Conservation (phyloP, 352 stramenopile genomes). For the Pythium monospermum region DNA sequence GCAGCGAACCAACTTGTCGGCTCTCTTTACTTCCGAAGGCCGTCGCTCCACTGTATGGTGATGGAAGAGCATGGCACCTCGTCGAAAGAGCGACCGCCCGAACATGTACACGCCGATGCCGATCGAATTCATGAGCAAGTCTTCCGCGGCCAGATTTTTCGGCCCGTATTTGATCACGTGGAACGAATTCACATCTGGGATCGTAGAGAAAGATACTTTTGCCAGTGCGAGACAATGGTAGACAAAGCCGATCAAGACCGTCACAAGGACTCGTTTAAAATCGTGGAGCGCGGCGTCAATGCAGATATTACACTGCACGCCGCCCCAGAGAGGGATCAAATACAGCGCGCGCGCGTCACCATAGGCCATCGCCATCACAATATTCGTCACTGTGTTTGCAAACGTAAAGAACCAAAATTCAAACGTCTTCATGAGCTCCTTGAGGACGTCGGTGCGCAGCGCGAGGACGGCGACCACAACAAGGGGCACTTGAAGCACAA, state of each 20-base stretch:
- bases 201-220: background rate
- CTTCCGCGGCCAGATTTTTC: conserved; percentile 1
- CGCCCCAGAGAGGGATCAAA: conserved; percentile 8
- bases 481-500: background rate
- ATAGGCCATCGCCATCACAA: conserved; percentile 10
- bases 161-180: conserved; percentile 11
- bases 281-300: conserved; percentile 10
- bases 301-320: conserved; percentile 17
- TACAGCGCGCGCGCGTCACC: conserved; percentile 5
- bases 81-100: conserved; percentile 9
- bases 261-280: conserved; percentile 1
- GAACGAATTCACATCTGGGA: conserved; percentile 8
- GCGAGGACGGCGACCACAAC: background rate
- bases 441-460: conserved; percentile 3
- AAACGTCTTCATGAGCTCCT: conserved; percentile 5
- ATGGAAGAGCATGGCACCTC: background rate
- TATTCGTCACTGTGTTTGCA: conserved; percentile 7
- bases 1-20: conserved; percentile 7
- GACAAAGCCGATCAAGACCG: background rate
- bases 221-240: conserved; percentile 2
- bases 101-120: conserved; percentile 8
- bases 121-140: conserved; percentile 17
- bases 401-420: conserved; percentile 20
- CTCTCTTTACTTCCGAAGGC: background rate
- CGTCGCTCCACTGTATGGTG: background rate